These are phyloP conservation scores for Arabidopsis thaliana DNA, from an alignment of 345 rosid genomes.

Conservation along the genomic window TAIR10.1 NC_003070.9:6938001-6938500, in stretches of 20 bases:
- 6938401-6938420: constrained; percentile 40
- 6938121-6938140: constrained; percentile 38
- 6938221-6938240: constrained; percentile 40
- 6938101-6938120: constrained; percentile 39
- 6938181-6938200: constrained; percentile 41
- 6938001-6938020: neutral
- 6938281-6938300: constrained; percentile 33
- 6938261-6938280: constrained; percentile 33
- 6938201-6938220: constrained; percentile 39
- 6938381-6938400: constrained; percentile 32
- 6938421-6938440: constrained; percentile 38
- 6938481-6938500: constrained; percentile 43
- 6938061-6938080: constrained; percentile 24
- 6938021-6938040: constrained; percentile 4
- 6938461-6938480: constrained; percentile 43
- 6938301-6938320: constrained; percentile 38
- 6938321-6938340: constrained; percentile 38
- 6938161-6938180: constrained; percentile 41
- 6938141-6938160: constrained; percentile 37
- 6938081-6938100: constrained; percentile 35
- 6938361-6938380: constrained; percentile 41
- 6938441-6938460: constrained; percentile 40
- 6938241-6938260: constrained; percentile 41
- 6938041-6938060: constrained; percentile 6
- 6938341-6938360: constrained; percentile 41